Conservation (phyloP, 495 filamentous ascomycete species). For the Astrothelium macrocarpum region DNA sequence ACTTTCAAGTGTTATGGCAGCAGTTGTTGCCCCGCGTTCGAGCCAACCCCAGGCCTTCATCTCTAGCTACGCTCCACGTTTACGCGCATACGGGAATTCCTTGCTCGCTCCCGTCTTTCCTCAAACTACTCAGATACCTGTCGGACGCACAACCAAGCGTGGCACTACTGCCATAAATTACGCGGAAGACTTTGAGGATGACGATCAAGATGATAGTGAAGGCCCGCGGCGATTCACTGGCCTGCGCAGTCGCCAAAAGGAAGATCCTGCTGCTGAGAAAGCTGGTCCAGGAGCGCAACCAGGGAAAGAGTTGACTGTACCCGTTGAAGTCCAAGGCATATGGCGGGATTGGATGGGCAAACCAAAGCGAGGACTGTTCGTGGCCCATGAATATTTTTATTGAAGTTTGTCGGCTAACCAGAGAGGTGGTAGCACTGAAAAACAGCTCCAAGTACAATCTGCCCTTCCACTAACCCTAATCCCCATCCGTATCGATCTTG, state of each 20-base stretch:
- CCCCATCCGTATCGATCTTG: constrained; percentile 92
- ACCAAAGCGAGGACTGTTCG: constrained; percentile 44
- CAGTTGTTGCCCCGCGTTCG: constrained; percentile 4
- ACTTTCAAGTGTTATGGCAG: background rate
- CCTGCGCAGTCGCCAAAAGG: constrained; percentile 57
- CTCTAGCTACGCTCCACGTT: constrained; percentile 81
- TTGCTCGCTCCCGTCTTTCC: constrained; percentile 81
- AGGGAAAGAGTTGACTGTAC: constrained; percentile 70
- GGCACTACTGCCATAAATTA: constrained; percentile 96
- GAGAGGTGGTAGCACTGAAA: constrained; percentile 41
- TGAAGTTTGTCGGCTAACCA: background rate
- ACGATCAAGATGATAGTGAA: constrained; percentile 85
- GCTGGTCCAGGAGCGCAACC: constrained; percentile 59
- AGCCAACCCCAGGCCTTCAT: constrained; percentile 61
- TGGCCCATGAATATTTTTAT: constrained; percentile 12
- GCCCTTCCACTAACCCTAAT: constrained; percentile 81
- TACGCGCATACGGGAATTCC: constrained; percentile 87
- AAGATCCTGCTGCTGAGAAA: constrained; percentile 49
- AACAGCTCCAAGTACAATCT: constrained; percentile 74
- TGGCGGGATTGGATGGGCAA: constrained; percentile 94
- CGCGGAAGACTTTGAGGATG: constrained; percentile 91
- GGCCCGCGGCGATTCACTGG: constrained; percentile 71
- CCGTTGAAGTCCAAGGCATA: constrained; percentile 78
- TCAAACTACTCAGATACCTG: constrained; percentile 47
- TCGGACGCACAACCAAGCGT: constrained; percentile 84